Conservation (phyloP, 2,329 filamentous ascomycete genomes). For the Penicillium palitans region DNA sequence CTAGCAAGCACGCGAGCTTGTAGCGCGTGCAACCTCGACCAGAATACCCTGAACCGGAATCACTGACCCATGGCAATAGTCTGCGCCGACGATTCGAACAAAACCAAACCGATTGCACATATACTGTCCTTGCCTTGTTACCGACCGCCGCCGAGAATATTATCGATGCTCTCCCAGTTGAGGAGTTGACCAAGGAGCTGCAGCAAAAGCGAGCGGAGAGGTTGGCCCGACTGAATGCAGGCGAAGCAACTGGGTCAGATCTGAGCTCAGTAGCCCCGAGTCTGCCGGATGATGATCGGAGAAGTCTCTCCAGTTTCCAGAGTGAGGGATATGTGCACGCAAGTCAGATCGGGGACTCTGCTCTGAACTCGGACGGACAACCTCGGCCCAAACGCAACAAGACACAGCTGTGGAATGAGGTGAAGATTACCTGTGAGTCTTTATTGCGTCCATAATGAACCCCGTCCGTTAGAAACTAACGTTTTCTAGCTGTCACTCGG, state of each 20-base stretch:
- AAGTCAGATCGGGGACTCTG: conserved; percentile 67
- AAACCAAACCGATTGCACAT: conserved; percentile 98
- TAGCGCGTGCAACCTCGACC: conserved; percentile 5
- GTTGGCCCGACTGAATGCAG: conserved; percentile 57
- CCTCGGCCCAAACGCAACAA: conserved; percentile 71
- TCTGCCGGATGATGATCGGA: conserved; percentile 75
- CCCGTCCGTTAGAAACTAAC: background rate
- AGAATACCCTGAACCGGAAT: conserved; percentile 12
- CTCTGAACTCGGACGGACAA: conserved; percentile 48
- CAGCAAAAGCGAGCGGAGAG: conserved; percentile 87
- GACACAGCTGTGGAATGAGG: conserved; percentile 92
- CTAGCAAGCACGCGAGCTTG: conserved; percentile 16
- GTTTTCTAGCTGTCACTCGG: conserved; percentile 72
- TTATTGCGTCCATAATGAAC: background rate
- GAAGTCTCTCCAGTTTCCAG: conserved; percentile 58
- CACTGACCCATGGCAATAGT: conserved; percentile 50
- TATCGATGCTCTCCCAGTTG: conserved; percentile 82
- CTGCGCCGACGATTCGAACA: conserved; percentile 95
- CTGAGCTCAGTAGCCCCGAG: conserved; percentile 62
- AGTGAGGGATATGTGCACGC: conserved; percentile 82
- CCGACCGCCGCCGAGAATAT: conserved; percentile 90
- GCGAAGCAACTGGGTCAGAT: conserved; percentile 59
- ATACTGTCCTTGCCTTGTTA: conserved; percentile 92
- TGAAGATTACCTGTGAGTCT: conserved; percentile 84
- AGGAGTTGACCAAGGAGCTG: conserved; percentile 88